These are phyloP conservation scores for Stylonectria norvegica DNA, from an alignment of 2,329 filamentous ascomycete species.

Conservation along the genomic window DNA sequence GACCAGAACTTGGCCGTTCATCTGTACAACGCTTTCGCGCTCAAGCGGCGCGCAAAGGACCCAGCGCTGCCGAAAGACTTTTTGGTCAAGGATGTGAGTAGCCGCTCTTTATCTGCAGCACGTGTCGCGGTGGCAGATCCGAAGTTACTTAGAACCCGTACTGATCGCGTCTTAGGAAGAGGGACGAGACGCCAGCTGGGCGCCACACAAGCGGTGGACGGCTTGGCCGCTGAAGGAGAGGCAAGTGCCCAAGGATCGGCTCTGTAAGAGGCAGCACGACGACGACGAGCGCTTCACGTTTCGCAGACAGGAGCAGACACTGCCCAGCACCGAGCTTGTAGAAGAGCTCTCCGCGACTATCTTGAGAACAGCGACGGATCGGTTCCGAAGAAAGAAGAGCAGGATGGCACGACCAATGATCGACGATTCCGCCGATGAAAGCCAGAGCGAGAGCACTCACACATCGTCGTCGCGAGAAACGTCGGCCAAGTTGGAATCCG, in stretches of 20 bases:
- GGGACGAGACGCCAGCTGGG: slow-evolving; percentile 40
- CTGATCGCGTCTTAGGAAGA: slow-evolving; percentile 22
- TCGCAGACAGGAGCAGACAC: slow-evolving; percentile 39
- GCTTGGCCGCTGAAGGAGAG: slow-evolving; percentile 74
- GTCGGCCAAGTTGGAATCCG: slow-evolving; percentile 14
- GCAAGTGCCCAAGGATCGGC: slow-evolving; percentile 57
- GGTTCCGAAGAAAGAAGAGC: slow-evolving; percentile 41
- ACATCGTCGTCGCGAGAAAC: slow-evolving; percentile 13
- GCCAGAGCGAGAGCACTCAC: slow-evolving; percentile 5
- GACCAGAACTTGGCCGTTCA: slow-evolving; percentile 70
- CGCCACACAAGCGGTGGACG: slow-evolving; percentile 65
- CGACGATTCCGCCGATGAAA: no score
- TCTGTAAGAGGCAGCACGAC: slow-evolving; percentile 45
- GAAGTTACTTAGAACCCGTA: no score
- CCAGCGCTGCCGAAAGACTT: slow-evolving; percentile 26
- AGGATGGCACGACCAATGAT: slow-evolving; percentile 20
- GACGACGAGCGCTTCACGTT: slow-evolving; percentile 51
- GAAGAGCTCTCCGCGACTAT: slow-evolving; percentile 67
- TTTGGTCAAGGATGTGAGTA: slow-evolving; percentile 28
- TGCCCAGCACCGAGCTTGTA: slow-evolving; percentile 61
- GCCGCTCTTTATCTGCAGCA: no score
- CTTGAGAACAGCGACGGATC: slow-evolving; percentile 64
- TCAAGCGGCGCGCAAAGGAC: slow-evolving; percentile 47
- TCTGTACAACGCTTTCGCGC: slow-evolving; percentile 71
- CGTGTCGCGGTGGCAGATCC: no score